Conservation (phyloP, 2,329 filamentous ascomycete species). For the Diatrype stigma region DNA sequence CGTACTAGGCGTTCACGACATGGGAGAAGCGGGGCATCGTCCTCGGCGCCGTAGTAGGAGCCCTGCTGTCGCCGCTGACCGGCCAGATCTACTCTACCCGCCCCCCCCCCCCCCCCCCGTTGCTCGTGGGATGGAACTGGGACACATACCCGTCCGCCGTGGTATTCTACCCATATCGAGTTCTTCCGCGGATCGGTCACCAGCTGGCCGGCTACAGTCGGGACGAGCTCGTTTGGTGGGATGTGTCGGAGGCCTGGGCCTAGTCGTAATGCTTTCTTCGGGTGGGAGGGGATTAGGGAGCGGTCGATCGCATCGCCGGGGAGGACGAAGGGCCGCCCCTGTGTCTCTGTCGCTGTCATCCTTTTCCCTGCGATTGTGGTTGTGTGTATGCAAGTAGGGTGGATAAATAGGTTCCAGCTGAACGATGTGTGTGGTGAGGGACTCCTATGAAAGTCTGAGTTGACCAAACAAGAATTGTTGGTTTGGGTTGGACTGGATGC, state of each 20-base stretch:
- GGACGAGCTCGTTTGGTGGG: constrained; percentile 67
- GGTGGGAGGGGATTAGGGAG: constrained; percentile 61
- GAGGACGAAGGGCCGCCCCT: constrained; percentile 64
- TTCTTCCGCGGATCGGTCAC: constrained; percentile 69
- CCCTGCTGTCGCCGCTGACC: constrained; percentile 30
- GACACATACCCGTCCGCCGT: constrained; percentile 63
- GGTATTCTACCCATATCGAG: constrained; percentile 71
- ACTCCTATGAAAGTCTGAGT: neutral
- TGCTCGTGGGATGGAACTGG: too few species aligned
- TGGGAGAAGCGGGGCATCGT: constrained; percentile 27
- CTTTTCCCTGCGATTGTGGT: constrained; percentile 13
- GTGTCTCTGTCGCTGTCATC: constrained; percentile 50
- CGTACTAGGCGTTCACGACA: constrained; percentile 22
- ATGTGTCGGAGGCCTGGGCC: constrained; percentile 81
- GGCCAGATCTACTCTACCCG: constrained; percentile 42
- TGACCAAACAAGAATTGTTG: constrained; percentile 7
- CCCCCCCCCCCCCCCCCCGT: too few species aligned
- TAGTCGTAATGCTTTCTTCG: constrained; percentile 69
- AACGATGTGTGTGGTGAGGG: neutral
- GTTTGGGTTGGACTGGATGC: neutral
- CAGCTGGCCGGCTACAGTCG: constrained; percentile 64
- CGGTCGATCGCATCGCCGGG: constrained; percentile 74
- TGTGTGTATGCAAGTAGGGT: neutral
- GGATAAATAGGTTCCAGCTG: too few species aligned
- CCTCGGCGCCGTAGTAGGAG: constrained; percentile 22